A percentile compares a stretch with the other conserved stretches of the same genome.
phyloP scores from a whole-genome alignment of 805 yeast species.

The Hagleromyces aurorensis region DNA sequence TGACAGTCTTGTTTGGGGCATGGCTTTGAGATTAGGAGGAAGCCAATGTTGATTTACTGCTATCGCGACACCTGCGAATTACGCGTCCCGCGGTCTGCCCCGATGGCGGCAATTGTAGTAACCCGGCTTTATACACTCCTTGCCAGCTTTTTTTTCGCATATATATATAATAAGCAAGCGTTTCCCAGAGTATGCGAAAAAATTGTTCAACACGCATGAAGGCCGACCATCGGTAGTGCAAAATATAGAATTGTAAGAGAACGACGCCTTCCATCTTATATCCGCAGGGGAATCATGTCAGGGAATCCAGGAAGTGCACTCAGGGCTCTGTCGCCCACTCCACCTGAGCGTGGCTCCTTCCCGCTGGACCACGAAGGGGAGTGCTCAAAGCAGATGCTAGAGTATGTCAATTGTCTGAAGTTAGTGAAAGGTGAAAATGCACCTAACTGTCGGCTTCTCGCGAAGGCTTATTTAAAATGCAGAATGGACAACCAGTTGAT shows the following conservation, averaged over 20 bases:
- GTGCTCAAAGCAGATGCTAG: slow-evolving; percentile 66
- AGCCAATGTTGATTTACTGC: too few species aligned
- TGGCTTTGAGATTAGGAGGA: too few species aligned
- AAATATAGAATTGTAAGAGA: not conserved
- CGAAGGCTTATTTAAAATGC: slow-evolving; percentile 74
- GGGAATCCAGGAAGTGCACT: slow-evolving; percentile 42
- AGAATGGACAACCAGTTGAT: slow-evolving; percentile 75
- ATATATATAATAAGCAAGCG: not conserved
- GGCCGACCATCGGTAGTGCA: too few species aligned
- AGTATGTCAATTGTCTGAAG: slow-evolving; percentile 71
- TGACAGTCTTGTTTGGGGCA: too few species aligned
- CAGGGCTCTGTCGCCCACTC: slow-evolving; percentile 62
- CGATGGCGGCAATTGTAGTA: too few species aligned
- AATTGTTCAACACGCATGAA: slow-evolving; percentile 1
- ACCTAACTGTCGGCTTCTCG: slow-evolving; percentile 79
- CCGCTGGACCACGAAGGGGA: slow-evolving; percentile 88
- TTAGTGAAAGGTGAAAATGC: slow-evolving; percentile 76
- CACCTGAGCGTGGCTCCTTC: slow-evolving; percentile 95
- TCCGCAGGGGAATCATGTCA: slow-evolving; percentile 16
- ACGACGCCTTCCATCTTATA: not conserved
- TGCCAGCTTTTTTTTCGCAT: too few species aligned
- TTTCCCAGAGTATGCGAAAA: too few species aligned
- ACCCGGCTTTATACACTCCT: too few species aligned
- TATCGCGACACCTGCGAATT: too few species aligned
- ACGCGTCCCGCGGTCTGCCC: too few species aligned